Percentiles rank a stretch among this genome's conserved stretches.
Evolutionary conservation across 441 rosid species (phyloP).

Genomic region (Hura crepitans): DNA sequence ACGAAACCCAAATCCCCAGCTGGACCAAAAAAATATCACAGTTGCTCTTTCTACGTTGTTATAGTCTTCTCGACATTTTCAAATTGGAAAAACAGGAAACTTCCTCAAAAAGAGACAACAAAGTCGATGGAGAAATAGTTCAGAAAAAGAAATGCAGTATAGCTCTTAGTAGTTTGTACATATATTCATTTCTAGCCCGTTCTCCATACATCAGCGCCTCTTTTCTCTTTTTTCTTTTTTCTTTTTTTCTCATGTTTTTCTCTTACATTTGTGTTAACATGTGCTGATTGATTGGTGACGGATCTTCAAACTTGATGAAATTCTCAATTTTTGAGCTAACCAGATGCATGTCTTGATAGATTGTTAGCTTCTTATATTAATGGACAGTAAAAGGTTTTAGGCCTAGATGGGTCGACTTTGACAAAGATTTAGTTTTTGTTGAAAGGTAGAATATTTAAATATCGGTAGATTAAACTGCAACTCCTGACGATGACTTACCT

Average conservation of each 20-base stretch:
- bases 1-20: not conserved
- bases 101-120: not conserved
- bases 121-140: not conserved
- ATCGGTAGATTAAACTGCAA: not conserved
- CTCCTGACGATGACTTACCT: not conserved
- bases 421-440: not conserved
- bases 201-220: not conserved
- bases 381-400: not conserved
- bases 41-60: not conserved
- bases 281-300: not conserved
- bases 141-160: not conserved
- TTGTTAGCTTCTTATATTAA: not conserved
- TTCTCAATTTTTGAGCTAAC: not conserved
- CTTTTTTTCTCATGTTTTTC: not conserved
- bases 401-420: not conserved
- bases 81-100: not conserved
- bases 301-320: constrained; percentile 1
- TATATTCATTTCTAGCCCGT: not conserved
- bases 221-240: not conserved
- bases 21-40: not conserved
- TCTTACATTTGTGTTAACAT: not conserved
- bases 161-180: not conserved
- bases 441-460: not conserved
- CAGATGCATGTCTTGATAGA: constrained; percentile 1
- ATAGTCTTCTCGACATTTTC: too few relatives aligned